A percentile compares a stretch with the other conserved stretches of the same genome.
These are phyloP conservation scores for Erodium chrysanthum DNA, from an alignment of 441 rosid species.

Conservation along the genomic window DNA sequence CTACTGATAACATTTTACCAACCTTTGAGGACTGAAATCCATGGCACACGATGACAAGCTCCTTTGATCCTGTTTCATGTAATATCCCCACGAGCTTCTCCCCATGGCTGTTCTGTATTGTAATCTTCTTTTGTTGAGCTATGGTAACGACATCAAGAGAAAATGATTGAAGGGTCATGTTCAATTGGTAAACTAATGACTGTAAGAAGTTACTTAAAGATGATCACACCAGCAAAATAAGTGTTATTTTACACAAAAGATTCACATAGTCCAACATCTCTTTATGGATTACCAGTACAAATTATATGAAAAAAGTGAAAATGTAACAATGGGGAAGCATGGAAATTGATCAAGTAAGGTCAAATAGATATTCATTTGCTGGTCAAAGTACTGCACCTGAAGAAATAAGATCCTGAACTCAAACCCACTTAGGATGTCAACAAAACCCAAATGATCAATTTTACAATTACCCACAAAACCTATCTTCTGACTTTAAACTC, in stretches of 20 bases:
- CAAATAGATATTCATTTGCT: background rate
- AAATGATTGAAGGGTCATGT: background rate
- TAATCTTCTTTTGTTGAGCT: constrained; percentile 28
- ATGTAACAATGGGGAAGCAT: background rate
- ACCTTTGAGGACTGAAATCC: constrained; percentile 80
- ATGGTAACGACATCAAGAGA: constrained; percentile 13
- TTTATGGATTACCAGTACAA: background rate
- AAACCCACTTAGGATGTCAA: background rate
- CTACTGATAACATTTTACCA: background rate
- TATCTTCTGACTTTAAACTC: background rate
- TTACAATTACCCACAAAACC: background rate
- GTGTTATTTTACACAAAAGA: background rate
- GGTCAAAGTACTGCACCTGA: background rate
- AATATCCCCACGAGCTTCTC: constrained; percentile 71
- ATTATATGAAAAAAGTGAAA: too few relatives aligned
- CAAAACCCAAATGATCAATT: background rate
- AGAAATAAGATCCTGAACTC: background rate
- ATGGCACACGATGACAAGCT: constrained; percentile 72
- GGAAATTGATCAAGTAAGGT: background rate
- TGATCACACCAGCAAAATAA: background rate
- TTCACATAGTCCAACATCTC: background rate
- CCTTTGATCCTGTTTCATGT: constrained; percentile 61
- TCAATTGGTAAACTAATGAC: background rate
- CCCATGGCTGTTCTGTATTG: constrained; percentile 46
- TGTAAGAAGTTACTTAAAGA: background rate